Base-by-base conservation (phyloP, 805 yeast genomes). In the Vanderwaltozyma yarrowii region DNA sequence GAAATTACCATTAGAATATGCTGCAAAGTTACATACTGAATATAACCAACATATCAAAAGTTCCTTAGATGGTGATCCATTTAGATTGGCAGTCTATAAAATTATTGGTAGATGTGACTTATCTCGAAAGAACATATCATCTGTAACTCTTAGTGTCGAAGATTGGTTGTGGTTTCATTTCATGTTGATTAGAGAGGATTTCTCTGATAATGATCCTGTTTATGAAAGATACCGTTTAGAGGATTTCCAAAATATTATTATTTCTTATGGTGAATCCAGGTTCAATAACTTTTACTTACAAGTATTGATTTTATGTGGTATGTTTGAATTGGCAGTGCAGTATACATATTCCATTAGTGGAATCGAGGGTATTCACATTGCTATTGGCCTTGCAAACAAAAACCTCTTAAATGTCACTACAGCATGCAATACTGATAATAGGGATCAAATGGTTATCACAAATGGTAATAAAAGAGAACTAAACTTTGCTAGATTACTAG, bases 131-230 rank as follows among this genome's bases (percentile, higher is more conserved):
- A 65, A 74, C 45, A 64, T 88, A 50, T 76, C 94, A 25, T 58
- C 77, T n/a, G 74, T 89, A 23, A 73, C 81, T 25, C 62, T 77
- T 29, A 83, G 94, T 41, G 75, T 88, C 34, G 97, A 89, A 59
- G 97, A 89, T 62, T 89, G 97, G 97, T 60, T 89, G 35, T 89
- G 98, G 98, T 75, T 83, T 54, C 96, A 92, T 60, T 69, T 92
- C 40, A 71, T 77, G 61, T 68, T 89, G 19, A 75, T 83, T n/a
- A 74, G 78, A 41, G 92, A 84, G 50, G 73, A 66, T 35, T 54
- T 49, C 27, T 62, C 61, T 13, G 69, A 62, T n/a, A 68, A 65
- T 23, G 74, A 69, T 35, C 74, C 81, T 23, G 64, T 78, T 10
- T 76, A 74, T 53, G 95, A 86, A 49, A 71, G 74, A 45, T 89